phyloP scores from a whole-genome alignment of 108 stramenopile species.

The Discostella pseudostelligera region DNA sequence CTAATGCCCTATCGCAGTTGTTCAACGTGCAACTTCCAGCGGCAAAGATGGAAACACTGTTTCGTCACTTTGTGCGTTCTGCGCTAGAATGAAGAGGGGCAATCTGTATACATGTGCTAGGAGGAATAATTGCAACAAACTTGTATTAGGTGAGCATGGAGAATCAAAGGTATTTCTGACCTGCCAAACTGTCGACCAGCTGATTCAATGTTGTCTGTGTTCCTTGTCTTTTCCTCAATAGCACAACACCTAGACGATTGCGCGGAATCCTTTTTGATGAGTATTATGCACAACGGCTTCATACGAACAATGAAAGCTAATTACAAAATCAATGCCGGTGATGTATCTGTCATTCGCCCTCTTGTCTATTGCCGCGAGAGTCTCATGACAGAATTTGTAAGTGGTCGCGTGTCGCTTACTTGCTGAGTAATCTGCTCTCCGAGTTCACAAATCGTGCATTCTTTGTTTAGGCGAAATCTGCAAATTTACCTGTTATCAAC shows the following conservation, averaged over 20 bases:
- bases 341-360: constrained; percentile 95
- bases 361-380: constrained; percentile 94
- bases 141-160: constrained; percentile 72
- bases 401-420: neutral
- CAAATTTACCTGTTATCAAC: constrained; percentile 94
- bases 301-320: constrained; percentile 97
- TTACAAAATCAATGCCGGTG: constrained; percentile 91
- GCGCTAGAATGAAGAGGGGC: constrained; percentile 98
- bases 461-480: constrained; percentile 53
- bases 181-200: constrained; percentile 52
- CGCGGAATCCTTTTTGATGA: constrained; percentile 98
- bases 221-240: neutral
- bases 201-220: neutral
- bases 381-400: constrained; percentile 85
- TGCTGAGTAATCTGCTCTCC: neutral
- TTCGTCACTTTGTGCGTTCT: constrained; percentile 92
- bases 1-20: constrained; percentile 40
- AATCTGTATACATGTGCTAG: constrained; percentile 90
- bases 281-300: constrained; percentile 97
- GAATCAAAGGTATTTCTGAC: constrained; percentile 16
- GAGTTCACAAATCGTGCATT: neutral
- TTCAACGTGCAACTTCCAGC: constrained; percentile 79
- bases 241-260: constrained; percentile 98
- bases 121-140: constrained; percentile 89
- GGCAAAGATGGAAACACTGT: constrained; percentile 88